A percentile compares a stretch with the other conserved stretches of the same genome.
Conservation (phyloP, 495 filamentous ascomycete species). For the Ascodesmis nigricans region DNA sequence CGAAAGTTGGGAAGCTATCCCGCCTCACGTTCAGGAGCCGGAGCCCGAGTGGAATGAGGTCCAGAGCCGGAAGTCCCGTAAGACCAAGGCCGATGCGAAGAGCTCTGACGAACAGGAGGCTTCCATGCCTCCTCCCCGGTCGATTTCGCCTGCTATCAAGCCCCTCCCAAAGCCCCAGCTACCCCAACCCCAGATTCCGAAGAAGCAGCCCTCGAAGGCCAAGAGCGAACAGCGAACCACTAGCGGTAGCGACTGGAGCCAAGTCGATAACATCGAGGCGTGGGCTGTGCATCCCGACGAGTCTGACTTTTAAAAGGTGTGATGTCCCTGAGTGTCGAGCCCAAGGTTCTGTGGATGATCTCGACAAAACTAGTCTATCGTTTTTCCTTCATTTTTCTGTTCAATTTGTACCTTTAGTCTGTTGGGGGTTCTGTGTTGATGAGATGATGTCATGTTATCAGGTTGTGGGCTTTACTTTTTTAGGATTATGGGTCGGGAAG, state of each 20-base stretch:
- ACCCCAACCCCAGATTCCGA: slow-evolving; percentile 6
- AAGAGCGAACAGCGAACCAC: slow-evolving; percentile 18
- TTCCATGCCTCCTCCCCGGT: slow-evolving; percentile 4
- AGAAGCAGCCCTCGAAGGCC: slow-evolving; percentile 11
- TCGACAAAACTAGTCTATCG: no score
- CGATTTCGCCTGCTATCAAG: slow-evolving; percentile 3
- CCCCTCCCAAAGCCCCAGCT: slow-evolving; percentile 4
- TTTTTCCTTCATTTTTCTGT: slow-evolving; percentile 4
- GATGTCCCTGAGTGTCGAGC: no score
- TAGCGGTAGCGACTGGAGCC: slow-evolving; percentile 16
- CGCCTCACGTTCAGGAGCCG: slow-evolving; percentile 10
- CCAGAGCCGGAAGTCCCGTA: slow-evolving; percentile 16
- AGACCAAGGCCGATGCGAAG: slow-evolving; percentile 11
- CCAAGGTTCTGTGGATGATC: no score
- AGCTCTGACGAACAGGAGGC: slow-evolving; percentile 5
- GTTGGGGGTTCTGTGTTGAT: neutral
- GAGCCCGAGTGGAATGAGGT: slow-evolving; percentile 19
- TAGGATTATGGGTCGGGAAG: no score
- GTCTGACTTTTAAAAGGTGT: slow-evolving; percentile 4
- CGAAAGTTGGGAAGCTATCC: slow-evolving; percentile 22
- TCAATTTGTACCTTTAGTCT: neutral
- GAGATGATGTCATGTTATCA: neutral
- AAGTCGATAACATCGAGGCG: slow-evolving; percentile 19
- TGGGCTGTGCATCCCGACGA: slow-evolving; percentile 20
- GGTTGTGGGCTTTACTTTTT: neutral